These are phyloP conservation scores for Colletotrichum sp. DNA, from an alignment of 2,329 filamentous ascomycete species.

Conservation along the genomic window DNA sequence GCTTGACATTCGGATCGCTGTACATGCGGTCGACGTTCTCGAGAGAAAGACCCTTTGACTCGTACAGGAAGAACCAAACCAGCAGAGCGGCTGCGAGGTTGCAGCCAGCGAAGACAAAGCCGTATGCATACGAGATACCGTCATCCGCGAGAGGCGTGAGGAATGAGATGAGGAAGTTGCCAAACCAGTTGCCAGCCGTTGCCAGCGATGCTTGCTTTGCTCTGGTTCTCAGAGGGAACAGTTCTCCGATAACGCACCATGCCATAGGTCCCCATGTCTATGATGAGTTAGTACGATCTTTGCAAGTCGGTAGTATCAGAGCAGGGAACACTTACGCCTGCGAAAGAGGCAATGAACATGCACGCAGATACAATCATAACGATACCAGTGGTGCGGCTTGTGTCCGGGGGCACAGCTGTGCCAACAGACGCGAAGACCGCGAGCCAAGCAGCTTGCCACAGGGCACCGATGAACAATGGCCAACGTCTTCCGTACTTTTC, in stretches of 20 bases:
- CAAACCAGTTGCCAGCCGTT: slow-evolving; percentile 62
- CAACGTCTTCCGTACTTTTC: slow-evolving; percentile 72
- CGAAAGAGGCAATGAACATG: slow-evolving; percentile 78
- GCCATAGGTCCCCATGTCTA: slow-evolving; percentile 72
- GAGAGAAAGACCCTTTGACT: slow-evolving; percentile 68
- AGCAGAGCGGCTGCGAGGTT: slow-evolving; percentile 63
- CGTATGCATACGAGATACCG: slow-evolving; percentile 66
- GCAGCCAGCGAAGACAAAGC: slow-evolving; percentile 70
- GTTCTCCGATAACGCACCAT: slow-evolving; percentile 72
- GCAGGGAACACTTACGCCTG: slow-evolving; percentile 35
- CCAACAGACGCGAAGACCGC: slow-evolving; percentile 68
- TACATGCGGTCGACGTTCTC: slow-evolving; percentile 79
- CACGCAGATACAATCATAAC: slow-evolving; percentile 76
- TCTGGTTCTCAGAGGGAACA: slow-evolving; percentile 63
- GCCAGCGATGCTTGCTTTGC: slow-evolving; percentile 60
- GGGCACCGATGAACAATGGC: slow-evolving; percentile 68
- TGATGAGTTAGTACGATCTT: neutral
- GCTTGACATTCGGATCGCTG: slow-evolving; percentile 59
- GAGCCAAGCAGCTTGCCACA: slow-evolving; percentile 72
- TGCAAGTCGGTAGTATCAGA: neutral
- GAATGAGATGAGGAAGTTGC: slow-evolving; percentile 72
- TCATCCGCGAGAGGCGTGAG: slow-evolving; percentile 70
- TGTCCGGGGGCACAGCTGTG: slow-evolving; percentile 45
- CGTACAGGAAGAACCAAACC: slow-evolving; percentile 74
- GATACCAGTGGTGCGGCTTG: slow-evolving; percentile 57